These are phyloP conservation scores for Xylaria grammica DNA, from an alignment of 495 filamentous ascomycete species.

Conservation along the genomic window DNA sequence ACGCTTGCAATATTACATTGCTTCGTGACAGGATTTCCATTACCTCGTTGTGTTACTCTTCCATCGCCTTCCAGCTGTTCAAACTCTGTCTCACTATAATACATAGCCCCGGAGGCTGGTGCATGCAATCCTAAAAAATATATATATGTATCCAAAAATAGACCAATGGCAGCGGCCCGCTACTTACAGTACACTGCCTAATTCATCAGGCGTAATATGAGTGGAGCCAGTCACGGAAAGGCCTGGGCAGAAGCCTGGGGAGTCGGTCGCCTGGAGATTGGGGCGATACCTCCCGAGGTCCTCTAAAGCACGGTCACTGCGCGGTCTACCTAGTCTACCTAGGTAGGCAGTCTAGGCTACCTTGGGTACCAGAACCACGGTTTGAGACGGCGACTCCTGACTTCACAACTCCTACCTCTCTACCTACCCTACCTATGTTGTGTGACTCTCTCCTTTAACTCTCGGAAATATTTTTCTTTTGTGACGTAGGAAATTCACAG, in stretches of 20 bases:
- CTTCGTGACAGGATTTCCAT: neutral
- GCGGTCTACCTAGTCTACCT: neutral
- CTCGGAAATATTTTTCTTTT: neutral
- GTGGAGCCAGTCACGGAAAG: neutral
- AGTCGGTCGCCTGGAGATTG: neutral
- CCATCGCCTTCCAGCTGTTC: too few relatives aligned
- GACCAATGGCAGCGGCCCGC: constrained; percentile 14
- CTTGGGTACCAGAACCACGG: neutral
- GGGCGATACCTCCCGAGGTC: too few relatives aligned
- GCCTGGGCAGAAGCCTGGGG: neutral
- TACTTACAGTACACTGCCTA: neutral
- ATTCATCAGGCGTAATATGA: constrained; percentile 2
- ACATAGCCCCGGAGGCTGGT: too few relatives aligned
- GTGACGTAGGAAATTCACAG: neutral
- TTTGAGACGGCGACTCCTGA: neutral
- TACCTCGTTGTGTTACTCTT: neutral
- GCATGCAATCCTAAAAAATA: too few relatives aligned
- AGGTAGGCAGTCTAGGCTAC: too few relatives aligned
- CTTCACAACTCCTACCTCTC: neutral
- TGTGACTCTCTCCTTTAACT: neutral
- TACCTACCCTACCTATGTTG: too few relatives aligned
- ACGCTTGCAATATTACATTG: neutral
- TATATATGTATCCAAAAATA: constrained; percentile 17
- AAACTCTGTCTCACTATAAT: too few relatives aligned
- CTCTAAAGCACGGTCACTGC: neutral